Evolutionary conservation across 2,329 filamentous ascomycete species (phyloP), one percentile per base, ranked within the genome.

Genomic region (Arthroderma sp.): DNA sequence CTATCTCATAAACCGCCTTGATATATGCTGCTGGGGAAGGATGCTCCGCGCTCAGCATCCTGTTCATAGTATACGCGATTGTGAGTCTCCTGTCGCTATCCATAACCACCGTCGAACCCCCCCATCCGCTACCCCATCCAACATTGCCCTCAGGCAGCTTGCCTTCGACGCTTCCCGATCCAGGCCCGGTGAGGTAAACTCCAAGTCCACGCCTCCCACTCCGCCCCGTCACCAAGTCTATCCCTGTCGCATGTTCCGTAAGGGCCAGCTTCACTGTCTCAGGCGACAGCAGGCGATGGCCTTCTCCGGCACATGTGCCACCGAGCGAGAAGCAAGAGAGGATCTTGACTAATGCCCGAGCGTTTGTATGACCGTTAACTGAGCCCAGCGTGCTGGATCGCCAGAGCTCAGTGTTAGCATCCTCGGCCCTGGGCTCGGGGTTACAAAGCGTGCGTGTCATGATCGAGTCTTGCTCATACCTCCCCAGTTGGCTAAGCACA

Each of bases 1-100:
- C 2, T 22, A 22, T 22, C 15, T 22, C 15, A 22, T 22, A 22
- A 22, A 22, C 15, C 15, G 15, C 15, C 15, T 22, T 22, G 15
- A 22, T 22, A 22, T 22, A 22, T 22, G 15, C 15, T 22, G 15
- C 15, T 22, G 15, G 15, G 15, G 15, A 22, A 22, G 15, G 15
- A 22, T 22, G 15, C 40, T 4, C 36, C 2, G 8, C 8, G 11
- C 15, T 42, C 22, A 40, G 29, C 66, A 71, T 69, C 44, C 61
- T 66, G 47, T 71, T 71, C 68, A 72, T 71, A 2, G 58, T 54
- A 54, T 72, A 72, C 0, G 56, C 53, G 29, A 72, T 62, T 0
- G 69, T 71, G 47, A 71, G 52, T 10, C 57, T 52, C 2, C 61
- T 52, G 30, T 69, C 64, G 4, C 62, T 34, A 50, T 73, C 70